These are phyloP conservation scores for Solanum hybrid DNA, from an alignment of 305 asterid species.

Conservation along the genomic window DNA sequence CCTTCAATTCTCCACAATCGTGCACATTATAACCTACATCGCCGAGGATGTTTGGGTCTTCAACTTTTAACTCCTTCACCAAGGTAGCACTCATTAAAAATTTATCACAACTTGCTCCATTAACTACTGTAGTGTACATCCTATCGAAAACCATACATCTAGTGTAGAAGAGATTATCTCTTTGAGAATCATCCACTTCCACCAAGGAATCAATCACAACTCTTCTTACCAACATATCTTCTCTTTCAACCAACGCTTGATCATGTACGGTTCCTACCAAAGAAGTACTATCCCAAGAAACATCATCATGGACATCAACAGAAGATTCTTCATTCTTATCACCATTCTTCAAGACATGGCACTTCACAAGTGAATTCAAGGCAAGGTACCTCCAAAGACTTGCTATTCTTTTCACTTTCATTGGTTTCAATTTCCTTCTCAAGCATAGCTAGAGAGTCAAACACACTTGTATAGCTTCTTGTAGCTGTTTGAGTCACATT, in stretches of 20 bases:
- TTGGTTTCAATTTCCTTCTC: background rate
- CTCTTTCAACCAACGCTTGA: background rate
- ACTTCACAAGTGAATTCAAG: background rate
- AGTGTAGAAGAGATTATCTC: background rate
- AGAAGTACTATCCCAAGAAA: background rate
- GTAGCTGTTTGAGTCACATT: background rate
- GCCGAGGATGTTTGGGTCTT: background rate
- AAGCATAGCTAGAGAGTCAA: background rate
- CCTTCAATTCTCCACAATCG: background rate
- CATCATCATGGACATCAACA: background rate
- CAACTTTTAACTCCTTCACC: background rate
- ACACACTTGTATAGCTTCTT: background rate
- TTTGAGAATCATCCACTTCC: background rate
- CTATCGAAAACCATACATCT: background rate
- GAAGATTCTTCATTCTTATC: background rate
- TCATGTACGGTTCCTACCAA: background rate
- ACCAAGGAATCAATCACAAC: background rate
- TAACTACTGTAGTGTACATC: background rate
- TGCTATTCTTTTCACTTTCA: background rate
- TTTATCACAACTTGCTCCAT: background rate
- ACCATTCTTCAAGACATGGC: background rate
- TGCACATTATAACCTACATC: background rate
- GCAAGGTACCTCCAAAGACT: background rate
- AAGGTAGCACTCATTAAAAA: background rate
- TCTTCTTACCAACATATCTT: background rate